Evolutionary conservation across 2,329 filamentous ascomycete genomes (phyloP), one percentile per base, ranked within the genome.

Genomic region (Bimuria novae-zelandiae): DNA sequence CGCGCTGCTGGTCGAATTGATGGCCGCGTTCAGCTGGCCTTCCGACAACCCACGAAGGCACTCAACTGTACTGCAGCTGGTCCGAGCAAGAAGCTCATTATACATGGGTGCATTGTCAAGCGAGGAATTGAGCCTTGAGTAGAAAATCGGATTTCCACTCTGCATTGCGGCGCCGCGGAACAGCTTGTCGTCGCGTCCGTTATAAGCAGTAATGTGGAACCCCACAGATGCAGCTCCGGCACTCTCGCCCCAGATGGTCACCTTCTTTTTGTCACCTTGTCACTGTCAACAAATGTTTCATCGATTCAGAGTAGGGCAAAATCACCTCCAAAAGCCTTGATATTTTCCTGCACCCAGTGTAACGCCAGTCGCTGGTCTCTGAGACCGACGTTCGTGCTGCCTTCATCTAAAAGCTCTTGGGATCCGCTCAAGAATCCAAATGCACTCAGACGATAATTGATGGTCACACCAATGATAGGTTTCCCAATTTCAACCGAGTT

Each of bases 361-460:
- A 80, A 49, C 1, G 76, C 78, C 17, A 77, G 55, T n/a, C 77
- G 68, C 57, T 80, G 78, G 57, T 80, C 78, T 25, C 71, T 65
- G 1, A 80, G 65, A 14, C 77, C 78, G n/a, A 79, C 59, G 35
- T 79, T 74, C 56, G 79, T 70, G 51, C 78, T 73, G 12, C 83
- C 85, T 11, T 52, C 58, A n/a, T 68, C 54, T 7, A 57, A 47
- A 22, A 71, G 54, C 45, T 72, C 68, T 39, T 71, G 55, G 23
- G 19, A 23, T 35, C 68, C 67, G 22, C 82, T 79, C 21, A 89
- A 70, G 66, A 93, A 92, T 0, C 89, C 89, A 62, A 90, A 80
- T 16, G 65, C 60, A 51, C 62, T 63, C 33, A 89, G 76, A 11
- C 87, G 80, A 70, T 84, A 85, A 58, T 76, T 75, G 42, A 77